Percentiles rank a stretch among this genome's conserved stretches.
Conservation (phyloP, 805 yeast genomes). For the Teunomyces funiuensis region DNA sequence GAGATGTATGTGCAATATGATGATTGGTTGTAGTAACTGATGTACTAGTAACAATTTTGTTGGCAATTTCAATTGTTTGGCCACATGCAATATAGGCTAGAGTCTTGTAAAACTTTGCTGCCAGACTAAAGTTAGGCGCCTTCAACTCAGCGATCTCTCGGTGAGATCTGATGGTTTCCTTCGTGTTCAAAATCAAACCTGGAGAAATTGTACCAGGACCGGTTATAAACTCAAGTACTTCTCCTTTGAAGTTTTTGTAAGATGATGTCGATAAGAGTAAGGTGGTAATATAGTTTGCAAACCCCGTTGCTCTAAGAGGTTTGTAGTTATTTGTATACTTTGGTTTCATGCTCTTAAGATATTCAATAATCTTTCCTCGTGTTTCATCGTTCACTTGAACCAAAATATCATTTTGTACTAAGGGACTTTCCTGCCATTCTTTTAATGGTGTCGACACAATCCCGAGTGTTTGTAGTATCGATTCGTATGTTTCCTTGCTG, state of each 20-base stretch:
- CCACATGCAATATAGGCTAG: slow-evolving; percentile 33
- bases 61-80: slow-evolving; percentile 18
- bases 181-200: slow-evolving; percentile 28
- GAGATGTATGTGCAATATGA: slow-evolving; percentile 13
- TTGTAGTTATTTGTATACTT: slow-evolving; percentile 25
- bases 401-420: slow-evolving; percentile 11
- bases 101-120: slow-evolving; percentile 30
- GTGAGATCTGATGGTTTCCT: slow-evolving; percentile 33
- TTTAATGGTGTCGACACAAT: background rate
- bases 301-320: slow-evolving; percentile 36
- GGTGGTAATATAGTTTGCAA: slow-evolving; percentile 29
- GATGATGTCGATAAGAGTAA: slow-evolving; percentile 19
- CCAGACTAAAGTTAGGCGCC: slow-evolving; percentile 23
- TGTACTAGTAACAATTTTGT: slow-evolving; percentile 12
- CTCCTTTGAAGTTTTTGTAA: slow-evolving; percentile 24
- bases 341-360: slow-evolving; percentile 20
- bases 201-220: slow-evolving; percentile 43
- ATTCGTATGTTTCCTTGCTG: slow-evolving; percentile 1
- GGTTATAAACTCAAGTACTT: slow-evolving; percentile 28
- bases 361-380: slow-evolving; percentile 9
- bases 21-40: slow-evolving; percentile 25
- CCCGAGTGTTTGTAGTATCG: slow-evolving; percentile 6
- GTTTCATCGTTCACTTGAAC: slow-evolving; percentile 9
- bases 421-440: slow-evolving; percentile 13
- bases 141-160: slow-evolving; percentile 30